Base-by-base conservation (phyloP, 2,329 filamentous ascomycete species). In the Aureobasidium lini region DNA sequence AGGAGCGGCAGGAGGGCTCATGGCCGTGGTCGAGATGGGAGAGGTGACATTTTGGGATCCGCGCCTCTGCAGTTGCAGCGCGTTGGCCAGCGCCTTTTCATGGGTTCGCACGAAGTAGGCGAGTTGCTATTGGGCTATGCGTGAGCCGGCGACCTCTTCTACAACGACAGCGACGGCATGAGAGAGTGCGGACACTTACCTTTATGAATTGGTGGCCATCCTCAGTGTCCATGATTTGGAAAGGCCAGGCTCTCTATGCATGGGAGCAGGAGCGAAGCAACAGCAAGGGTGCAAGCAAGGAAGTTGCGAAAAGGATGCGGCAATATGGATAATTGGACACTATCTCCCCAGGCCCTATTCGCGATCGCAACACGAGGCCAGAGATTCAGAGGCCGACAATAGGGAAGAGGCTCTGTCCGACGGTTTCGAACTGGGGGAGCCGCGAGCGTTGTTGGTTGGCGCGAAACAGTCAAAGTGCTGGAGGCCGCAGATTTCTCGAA, bases 31-130 rank as follows among this genome's bases (percentile, higher is more conserved):
- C 15, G 71, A 68, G 61, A 65, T 62, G 70, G 71, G 57, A 71
- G 66, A 62, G 87, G 85, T 59, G 84, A 76, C 65, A 82, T 83
- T 60, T 18, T 61, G 60, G 59, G 66, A 64, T 63, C 84, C 82
- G 68, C 89, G 86, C 67, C 89, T 85, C 72, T 87, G 87, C 67
- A 95, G 81, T 74, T 96, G 93, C 63, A 96, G 80, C 68, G 93
- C 93, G 78, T 97, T 97, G 71, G 94, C 94, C 64, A 99, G 84
- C 39, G 92, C 93, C 77, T 95, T 95, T 76, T 99, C 94, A 79
- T 99, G 91, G 59, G 91, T 96, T 64, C 92, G 90, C 76, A 99
- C 91, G 76, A 96, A 97, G 76, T 87, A 87, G 71, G 93, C 92
- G 72, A 99, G 83, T 81, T 95, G 94, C 93, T 96, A 73, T 56